Conservation (phyloP, 805 yeast species). For the Blastobotrys robertii region DNA sequence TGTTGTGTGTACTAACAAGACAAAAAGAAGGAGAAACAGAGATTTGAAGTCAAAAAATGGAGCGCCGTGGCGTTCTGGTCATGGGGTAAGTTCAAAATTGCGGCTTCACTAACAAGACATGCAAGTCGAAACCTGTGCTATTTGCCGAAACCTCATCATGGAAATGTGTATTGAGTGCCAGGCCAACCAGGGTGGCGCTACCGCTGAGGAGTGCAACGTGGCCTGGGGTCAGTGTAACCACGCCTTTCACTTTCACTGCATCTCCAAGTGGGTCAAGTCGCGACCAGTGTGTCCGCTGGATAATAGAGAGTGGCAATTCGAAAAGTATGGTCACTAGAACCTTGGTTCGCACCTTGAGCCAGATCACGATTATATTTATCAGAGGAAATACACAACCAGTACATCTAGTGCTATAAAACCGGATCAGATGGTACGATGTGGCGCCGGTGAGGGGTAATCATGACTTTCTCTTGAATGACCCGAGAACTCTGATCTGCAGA, state of each 20-base stretch:
- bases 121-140: constrained; percentile 92
- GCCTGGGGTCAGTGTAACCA: constrained; percentile 98
- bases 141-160: constrained; percentile 96
- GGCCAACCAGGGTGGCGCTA: constrained; percentile 57
- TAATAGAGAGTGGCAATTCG: constrained; percentile 77
- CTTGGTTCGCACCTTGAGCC: too few species aligned
- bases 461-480: constrained; percentile 41
- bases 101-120: constrained; percentile 36
- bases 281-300: constrained; percentile 96
- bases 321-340: constrained; percentile 70
- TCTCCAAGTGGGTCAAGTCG: constrained; percentile 87
- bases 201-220: constrained; percentile 73
- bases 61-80: constrained; percentile 99
- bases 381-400: constrained; percentile 1
- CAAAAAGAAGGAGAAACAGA: constrained; percentile 38
- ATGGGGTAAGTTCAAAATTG: constrained; percentile 50
- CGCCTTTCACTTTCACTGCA: constrained; percentile 97
- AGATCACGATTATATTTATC: constrained; percentile 2
- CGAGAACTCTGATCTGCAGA: constrained; percentile 46
- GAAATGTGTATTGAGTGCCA: constrained; percentile 96
- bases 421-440: background rate
- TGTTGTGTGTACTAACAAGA: background rate
- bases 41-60: constrained; percentile 95
- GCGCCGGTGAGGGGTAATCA: background rate
- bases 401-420: background rate